Evolutionary conservation across 2,329 filamentous ascomycete genomes (phyloP), one percentile per base, ranked within the genome.

Genomic region (Talaromyces atroroseus): DNA sequence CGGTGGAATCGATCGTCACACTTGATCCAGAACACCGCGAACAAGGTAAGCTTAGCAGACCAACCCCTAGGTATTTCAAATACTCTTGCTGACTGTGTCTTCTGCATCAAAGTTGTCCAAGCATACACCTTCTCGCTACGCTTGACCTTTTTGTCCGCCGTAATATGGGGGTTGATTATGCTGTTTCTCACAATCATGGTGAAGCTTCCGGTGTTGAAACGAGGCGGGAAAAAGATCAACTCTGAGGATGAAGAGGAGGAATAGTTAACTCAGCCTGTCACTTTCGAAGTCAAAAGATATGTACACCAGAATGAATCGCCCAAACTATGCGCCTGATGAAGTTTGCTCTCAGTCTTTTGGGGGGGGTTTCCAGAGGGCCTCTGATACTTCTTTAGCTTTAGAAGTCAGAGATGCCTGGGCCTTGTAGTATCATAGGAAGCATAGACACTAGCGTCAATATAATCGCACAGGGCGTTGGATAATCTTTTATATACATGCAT

Each of bases 1-100:
- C 78, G 3, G 76, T 81, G 24, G 72, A 72, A 29, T 74, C 75
- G 21, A 79, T 81, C 54, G 64, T 66, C n/a, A 66, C 72, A 3
- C 65, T 81, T 24, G 73, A 77, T 57, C 66, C 71, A 12, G 62
- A 74, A 36, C 76, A 79, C 62, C 76, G 74, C 59, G 64, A 64
- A 38, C 72, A 82, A 74, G 79, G 78, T 78, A 64, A 57, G 68
- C 59, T 24, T 42, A 5, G 47, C 4, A 47, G 20, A 40, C 14
- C 8, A 12, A 12, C 11, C 5, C 3, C 0, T 5, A 14, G 11
- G 7, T 10, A 24, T 55, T 26, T 6, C 12, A 36, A 14, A 32
- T 29, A 10, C 29, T 24, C 54, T 51, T 26, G 51, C 24, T 49
- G 12, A 44, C 36, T 50, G 10, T 5, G 11, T 50, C 2, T 42